Conservation (phyloP, 179 eudicot genomes). For the Beta lomatogona region DNA sequence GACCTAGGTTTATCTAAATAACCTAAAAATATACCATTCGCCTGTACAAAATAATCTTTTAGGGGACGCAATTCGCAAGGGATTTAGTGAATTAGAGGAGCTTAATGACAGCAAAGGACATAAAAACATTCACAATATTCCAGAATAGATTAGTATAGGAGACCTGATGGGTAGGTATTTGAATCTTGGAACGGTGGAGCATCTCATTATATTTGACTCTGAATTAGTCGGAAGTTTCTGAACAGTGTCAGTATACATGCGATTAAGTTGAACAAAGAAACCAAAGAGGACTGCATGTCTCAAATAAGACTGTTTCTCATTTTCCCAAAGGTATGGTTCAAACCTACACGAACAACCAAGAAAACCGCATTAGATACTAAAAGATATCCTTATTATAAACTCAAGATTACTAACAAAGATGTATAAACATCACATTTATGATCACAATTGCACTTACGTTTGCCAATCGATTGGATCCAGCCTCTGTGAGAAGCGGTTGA, state of each 20-base stretch:
- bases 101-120: background rate
- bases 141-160: conserved; percentile 13
- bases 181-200: conserved; percentile 95
- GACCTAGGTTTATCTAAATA: no score
- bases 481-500: conserved; percentile 67
- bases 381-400: background rate
- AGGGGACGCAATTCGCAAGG: no score
- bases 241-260: conserved; percentile 71
- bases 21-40: no score
- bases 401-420: background rate
- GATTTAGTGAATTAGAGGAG: background rate
- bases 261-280: conserved; percentile 93
- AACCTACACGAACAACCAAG: conserved; percentile 48
- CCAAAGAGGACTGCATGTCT: conserved; percentile 96
- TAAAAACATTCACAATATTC: conserved; percentile 3
- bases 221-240: conserved; percentile 82
- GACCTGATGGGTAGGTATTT: conserved; percentile 99
- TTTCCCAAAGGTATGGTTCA: conserved; percentile 97
- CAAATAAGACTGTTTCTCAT: conserved; percentile 88
- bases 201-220: conserved; percentile 93
- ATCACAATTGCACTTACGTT: conserved; percentile 53
- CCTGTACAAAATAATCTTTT: no score
- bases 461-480: conserved; percentile 99
- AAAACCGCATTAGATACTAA: conserved; percentile 9
- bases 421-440: background rate